Conservation (phyloP, 345 rosid species). For the Sisymbrium irio region DNA sequence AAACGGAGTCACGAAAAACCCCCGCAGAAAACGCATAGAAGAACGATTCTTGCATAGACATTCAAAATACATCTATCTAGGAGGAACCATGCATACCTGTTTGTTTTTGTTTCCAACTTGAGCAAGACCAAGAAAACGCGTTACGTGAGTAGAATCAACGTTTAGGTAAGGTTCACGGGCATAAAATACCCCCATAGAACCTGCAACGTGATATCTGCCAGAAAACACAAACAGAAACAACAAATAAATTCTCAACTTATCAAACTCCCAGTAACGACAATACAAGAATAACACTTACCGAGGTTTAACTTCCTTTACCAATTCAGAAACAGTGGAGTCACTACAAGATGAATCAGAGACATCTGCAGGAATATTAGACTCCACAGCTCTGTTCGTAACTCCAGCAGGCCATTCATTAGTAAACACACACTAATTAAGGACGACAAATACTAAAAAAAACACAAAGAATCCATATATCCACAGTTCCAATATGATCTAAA, state of each 20-base stretch:
- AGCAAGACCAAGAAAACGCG: slow-evolving; percentile 94
- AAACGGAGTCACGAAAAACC: background rate
- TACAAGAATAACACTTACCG: slow-evolving; percentile 49
- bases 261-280: background rate
- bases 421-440: slow-evolving; percentile 46
- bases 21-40: background rate
- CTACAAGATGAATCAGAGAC: slow-evolving; percentile 52
- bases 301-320: slow-evolving; percentile 85
- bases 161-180: slow-evolving; percentile 87
- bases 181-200: slow-evolving; percentile 75
- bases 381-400: slow-evolving; percentile 53
- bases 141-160: slow-evolving; percentile 63
- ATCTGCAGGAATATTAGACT: slow-evolving; percentile 51
- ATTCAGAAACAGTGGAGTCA: slow-evolving; percentile 59
- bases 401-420: slow-evolving; percentile 98
- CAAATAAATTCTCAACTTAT: background rate
- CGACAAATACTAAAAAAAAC: background rate
- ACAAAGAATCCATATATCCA: background rate
- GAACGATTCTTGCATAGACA: background rate
- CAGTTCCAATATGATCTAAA: background rate
- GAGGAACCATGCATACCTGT: slow-evolving; percentile 50
- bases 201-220: slow-evolving; percentile 87
- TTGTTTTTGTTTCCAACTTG: slow-evolving; percentile 86
- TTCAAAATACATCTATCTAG: background rate
- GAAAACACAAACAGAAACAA: slow-evolving; percentile 10